Evolutionary conservation across 2,329 filamentous ascomycete genomes (phyloP).

Genomic region (Cytospora paraplurivora): DNA sequence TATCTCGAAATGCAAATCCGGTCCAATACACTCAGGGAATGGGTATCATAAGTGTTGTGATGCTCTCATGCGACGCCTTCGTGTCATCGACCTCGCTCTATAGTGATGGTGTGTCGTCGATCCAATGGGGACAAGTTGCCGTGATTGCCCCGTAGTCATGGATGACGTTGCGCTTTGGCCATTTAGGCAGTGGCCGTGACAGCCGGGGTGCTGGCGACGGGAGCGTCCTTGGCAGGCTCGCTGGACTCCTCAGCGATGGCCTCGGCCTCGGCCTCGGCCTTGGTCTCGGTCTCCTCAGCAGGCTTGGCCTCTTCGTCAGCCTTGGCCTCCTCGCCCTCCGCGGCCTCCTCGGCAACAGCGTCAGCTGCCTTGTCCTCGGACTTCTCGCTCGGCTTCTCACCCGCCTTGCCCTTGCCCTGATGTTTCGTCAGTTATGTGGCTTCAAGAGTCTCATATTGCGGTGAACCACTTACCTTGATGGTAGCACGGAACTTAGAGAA

Average conservation of each 20-base stretch:
- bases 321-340: conserved; percentile 28
- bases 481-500: conserved; percentile 65
- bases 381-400: conserved; percentile 46
- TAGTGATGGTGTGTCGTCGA: conserved; percentile 30
- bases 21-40: conserved; percentile 37
- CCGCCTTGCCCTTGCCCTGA: conserved; percentile 41
- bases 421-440: conserved; percentile 4
- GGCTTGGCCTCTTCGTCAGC: conserved; percentile 38
- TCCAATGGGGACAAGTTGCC: conserved; percentile 28
- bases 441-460: not conserved
- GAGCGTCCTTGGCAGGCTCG: conserved; percentile 38
- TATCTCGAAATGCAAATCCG: conserved; percentile 62
- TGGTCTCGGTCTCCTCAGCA: conserved; percentile 36
- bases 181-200: conserved; percentile 56
- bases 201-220: conserved; percentile 46
- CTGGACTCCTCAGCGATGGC: conserved; percentile 38
- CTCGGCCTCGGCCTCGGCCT: conserved; percentile 38
- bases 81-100: conserved; percentile 36
- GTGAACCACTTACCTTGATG: conserved; percentile 44
- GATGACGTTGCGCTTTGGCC: conserved; percentile 29
- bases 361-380: conserved; percentile 44
- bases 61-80: conserved; percentile 31
- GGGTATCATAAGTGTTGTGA: conserved; percentile 30
- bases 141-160: conserved; percentile 29
- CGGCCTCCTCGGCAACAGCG: conserved; percentile 36